A percentile compares a stretch with the other conserved stretches of the same genome.
Evolutionary conservation across 31 red algal genomes (phyloP).

Genomic region (Asparagopsis taxiformis): DNA sequence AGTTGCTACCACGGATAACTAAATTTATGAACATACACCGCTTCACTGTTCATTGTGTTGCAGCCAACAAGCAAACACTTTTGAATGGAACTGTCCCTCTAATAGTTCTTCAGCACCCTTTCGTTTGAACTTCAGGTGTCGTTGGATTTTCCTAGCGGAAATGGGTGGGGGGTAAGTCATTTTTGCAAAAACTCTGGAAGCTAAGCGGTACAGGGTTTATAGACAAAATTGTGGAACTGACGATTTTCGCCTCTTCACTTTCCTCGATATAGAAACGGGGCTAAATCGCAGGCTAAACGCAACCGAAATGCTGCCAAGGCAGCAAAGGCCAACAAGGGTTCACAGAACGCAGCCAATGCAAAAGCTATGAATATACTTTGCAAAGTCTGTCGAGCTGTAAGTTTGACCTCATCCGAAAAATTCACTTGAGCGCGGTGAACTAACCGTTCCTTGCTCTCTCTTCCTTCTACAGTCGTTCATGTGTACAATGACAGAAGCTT

Average conservation of each 20-base stretch:
- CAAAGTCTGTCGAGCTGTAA: conserved; percentile 60
- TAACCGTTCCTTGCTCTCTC: conserved; percentile 3
- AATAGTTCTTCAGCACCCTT: no score
- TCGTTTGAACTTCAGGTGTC: no score
- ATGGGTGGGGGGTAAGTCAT: no score
- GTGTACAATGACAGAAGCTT: conserved; percentile 71
- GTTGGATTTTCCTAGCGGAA: no score
- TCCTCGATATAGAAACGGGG: conserved; percentile 55
- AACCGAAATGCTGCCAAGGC: conserved; percentile 61
- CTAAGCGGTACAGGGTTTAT: no score
- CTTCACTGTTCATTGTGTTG: no score
- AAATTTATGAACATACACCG: no score
- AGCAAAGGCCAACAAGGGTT: conserved; percentile 38
- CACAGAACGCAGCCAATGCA: conserved; percentile 53
- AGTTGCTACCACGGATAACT: no score
- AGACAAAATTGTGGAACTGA: no score
- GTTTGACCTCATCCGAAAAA: conserved; percentile 8
- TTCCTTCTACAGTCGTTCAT: conserved; percentile 35
- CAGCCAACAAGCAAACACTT: no score
- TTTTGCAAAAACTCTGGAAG: no score
- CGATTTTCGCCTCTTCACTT: neutral
- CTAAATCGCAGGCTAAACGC: conserved; percentile 62
- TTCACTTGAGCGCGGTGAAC: neutral
- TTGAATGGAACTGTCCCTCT: no score
- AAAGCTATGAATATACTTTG: conserved; percentile 65